These are phyloP conservation scores for rapeseed (Brassica napus) DNA, from an alignment of 345 rosid species.

Conservation along the genomic window Da-Ae NC_063452.1:9432001-9432500, in stretches of 20 bases:
- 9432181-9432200: not conserved
- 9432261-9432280: constrained; percentile 34
- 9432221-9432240: constrained; percentile 30
- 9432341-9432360: not conserved
- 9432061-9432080: constrained; percentile 11
- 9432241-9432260: constrained; percentile 6
- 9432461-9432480: not conserved
- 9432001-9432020: constrained; percentile 32
- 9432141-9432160: constrained; percentile 37
- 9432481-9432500: constrained; percentile 17
- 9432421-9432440: not conserved
- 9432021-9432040: not conserved
- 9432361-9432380: not conserved
- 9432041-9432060: constrained; percentile 17
- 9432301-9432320: constrained; percentile 7
- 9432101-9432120: constrained; percentile 34
- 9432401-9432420: constrained; percentile 15
- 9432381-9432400: constrained; percentile 17
- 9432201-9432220: constrained; percentile 23
- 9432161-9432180: not conserved
- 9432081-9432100: constrained; percentile 9
- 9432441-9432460: not conserved
- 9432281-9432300: not conserved
- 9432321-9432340: constrained; percentile 6
- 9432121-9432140: constrained; percentile 38